Evolutionary conservation across 352 stramenopile genomes (phyloP).

Genomic region (Globisporangium mamillatum): DNA sequence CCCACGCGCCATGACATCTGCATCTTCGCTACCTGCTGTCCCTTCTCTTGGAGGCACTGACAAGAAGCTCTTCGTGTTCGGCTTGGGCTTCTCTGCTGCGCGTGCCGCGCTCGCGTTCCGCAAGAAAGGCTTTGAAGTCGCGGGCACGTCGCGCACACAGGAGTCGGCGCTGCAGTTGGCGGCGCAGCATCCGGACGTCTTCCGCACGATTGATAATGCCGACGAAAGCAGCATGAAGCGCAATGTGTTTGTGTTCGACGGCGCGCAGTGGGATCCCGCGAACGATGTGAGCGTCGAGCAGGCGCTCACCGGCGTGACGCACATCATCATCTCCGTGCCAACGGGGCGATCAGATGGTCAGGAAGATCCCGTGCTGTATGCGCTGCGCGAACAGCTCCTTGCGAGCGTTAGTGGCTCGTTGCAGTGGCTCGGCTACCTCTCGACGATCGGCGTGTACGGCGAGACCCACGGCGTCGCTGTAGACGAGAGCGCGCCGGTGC

Average conservation of each 20-base stretch:
- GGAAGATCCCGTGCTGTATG: conserved; percentile 72
- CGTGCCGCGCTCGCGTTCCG: conserved; percentile 70
- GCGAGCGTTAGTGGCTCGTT: conserved; percentile 39
- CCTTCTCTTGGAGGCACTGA: too few relatives aligned
- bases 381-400: conserved; percentile 40
- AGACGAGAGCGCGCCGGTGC: conserved; percentile 75
- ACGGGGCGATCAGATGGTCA: conserved; percentile 39
- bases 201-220: conserved; percentile 25
- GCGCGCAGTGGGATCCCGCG: conserved; percentile 37
- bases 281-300: conserved; percentile 36
- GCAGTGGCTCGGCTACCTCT: conserved; percentile 90
- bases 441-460: conserved; percentile 93
- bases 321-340: conserved; percentile 77
- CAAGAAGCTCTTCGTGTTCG: conserved; percentile 87
- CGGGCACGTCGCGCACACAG: conserved; percentile 66
- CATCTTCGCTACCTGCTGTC: neutral
- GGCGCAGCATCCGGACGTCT: conserved; percentile 32
- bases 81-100: conserved; percentile 81
- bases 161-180: conserved; percentile 46
- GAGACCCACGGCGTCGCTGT: conserved; percentile 83
- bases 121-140: conserved; percentile 54
- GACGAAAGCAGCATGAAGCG: conserved; percentile 5
- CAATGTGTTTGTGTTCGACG: conserved; percentile 86
- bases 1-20: neutral
- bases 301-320: conserved; percentile 57